phyloP scores from a whole-genome alignment of 1,139 yeast species.

The Arxiozyma telluris region DNA sequence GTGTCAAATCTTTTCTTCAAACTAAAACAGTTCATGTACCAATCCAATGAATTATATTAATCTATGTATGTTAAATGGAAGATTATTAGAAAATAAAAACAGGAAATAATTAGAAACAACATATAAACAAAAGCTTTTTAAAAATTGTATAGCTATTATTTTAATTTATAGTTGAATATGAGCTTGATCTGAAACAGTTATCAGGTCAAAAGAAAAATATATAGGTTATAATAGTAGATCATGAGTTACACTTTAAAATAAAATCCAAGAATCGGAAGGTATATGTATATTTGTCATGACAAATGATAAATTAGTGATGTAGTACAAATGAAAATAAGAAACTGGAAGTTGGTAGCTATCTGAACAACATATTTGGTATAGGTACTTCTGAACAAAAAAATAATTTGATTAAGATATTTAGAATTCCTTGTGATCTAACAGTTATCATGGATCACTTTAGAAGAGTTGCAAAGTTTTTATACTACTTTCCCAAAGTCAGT shows the following conservation, averaged over 20 bases:
- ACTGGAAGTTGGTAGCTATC: no score
- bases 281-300: not conserved
- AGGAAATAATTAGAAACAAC: not conserved
- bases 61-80: not conserved
- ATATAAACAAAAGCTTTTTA: not conserved
- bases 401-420: no score
- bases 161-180: no score
- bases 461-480: not conserved
- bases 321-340: no score
- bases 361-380: not conserved
- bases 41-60: slow-evolving; percentile 30
- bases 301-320: no score
- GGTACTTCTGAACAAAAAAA: not conserved
- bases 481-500: not conserved
- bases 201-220: no score
- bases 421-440: not conserved
- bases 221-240: no score
- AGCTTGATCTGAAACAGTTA: not conserved
- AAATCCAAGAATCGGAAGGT: no score
- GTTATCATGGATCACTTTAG: not conserved
- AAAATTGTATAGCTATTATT: no score
- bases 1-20: slow-evolving; percentile 66
- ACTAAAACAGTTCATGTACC: slow-evolving; percentile 66
- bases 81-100: not conserved
- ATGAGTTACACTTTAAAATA: no score